Evolutionary conservation across 108 stramenopile genomes (phyloP), one percentile per base, ranked within the genome.

Genomic region (Asterionellopsis glacialis): DNA sequence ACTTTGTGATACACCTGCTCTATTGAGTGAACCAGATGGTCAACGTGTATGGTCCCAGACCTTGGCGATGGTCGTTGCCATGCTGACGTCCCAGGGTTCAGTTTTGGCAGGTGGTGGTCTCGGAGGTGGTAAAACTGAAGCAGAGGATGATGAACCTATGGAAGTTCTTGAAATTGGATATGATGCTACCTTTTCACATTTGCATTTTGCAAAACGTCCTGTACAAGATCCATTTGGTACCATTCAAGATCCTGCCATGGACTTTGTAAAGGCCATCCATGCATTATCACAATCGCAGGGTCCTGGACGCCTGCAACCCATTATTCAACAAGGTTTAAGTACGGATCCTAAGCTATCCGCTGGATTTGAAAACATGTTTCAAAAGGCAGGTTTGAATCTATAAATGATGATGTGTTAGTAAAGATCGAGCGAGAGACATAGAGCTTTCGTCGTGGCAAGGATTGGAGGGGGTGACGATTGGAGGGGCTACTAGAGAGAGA

Each of bases 141-240:
- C 56, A 54, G 84, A 85, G 48, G 72, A 77, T 25, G 80, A 74
- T 18, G 82, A 76, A 18, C 7, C 42, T 1, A 27, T 55, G n/a
- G 70, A 68, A 24, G 61, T 73, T 44, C 70, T 54, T 0, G 82
- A 81, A 55, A 74, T 85, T 22, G 68, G 66, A 23, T 95, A 87
- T 59, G 94, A 95, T 74, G 75, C 90, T 15, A 75, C 82, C 24
- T 91, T 72, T 59, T 88, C 90, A 0, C 68, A 72, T 28, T 52
- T 95, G 48, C 75, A 77, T 41, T 82, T 81, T 72, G 94, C 90
- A 10, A 52, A 45, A 10, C 74, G 75, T 48, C 73, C 76, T 43
- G 70, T 68, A 0, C 75, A 72, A 41, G 94, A 95, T 61, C 80
- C 86, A 12, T 90, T 95, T 49, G 38, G 72, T 11, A 76, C 80